These are phyloP conservation scores for Dictyostelium brefeldianum DNA, from an alignment of 78 protist species.

Conservation along the genomic window DNA sequence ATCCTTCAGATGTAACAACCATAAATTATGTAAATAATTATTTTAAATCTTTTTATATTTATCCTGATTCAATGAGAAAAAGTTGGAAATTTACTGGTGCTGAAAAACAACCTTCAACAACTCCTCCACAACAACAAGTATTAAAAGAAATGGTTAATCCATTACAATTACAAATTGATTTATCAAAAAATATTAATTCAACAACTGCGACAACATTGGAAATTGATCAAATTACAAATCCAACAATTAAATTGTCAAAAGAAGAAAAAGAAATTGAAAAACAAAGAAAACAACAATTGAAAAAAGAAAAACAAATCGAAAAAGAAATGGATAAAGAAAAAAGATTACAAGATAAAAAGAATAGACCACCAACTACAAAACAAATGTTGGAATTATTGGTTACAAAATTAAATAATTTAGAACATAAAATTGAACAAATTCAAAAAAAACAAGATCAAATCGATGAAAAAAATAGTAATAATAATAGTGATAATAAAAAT, in stretches of 20 bases:
- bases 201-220: no score
- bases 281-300: neutral
- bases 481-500: neutral
- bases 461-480: neutral
- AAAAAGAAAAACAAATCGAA: neutral
- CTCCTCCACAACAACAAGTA: neutral
- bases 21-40: neutral
- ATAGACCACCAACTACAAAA: neutral
- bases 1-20: slow-evolving; percentile 28
- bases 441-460: neutral
- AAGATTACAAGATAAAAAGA: neutral
- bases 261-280: neutral
- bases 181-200: no score
- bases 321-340: neutral
- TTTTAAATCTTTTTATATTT: neutral
- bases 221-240: no score
- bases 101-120: neutral
- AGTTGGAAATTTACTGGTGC: slow-evolving; percentile 1
- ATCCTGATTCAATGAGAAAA: slow-evolving; percentile 18
- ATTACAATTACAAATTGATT: no score
- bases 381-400: neutral
- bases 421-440: neutral
- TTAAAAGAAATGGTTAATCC: neutral
- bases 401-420: neutral
- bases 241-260: no score